phyloP scores from a whole-genome alignment of 2,329 filamentous ascomycete genomes.

The Blumeriella jaapii region DNA sequence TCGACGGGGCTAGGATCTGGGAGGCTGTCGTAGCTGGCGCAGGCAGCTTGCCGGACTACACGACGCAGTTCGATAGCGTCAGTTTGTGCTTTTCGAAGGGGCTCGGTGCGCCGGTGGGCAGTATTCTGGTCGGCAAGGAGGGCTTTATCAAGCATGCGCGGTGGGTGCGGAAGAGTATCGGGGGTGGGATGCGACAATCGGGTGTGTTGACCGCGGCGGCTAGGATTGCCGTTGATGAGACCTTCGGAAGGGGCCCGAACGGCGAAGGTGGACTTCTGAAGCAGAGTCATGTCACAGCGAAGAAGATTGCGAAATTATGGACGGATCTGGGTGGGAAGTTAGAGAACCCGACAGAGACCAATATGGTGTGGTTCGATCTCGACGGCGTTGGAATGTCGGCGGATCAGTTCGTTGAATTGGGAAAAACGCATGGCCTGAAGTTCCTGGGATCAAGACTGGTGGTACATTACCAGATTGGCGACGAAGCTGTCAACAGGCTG shows the following conservation, averaged over 20 bases:
- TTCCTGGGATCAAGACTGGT: slow-evolving; percentile 49
- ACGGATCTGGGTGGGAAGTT: slow-evolving; percentile 47
- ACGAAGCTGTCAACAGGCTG: slow-evolving; percentile 43
- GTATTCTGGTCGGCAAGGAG: slow-evolving; percentile 53
- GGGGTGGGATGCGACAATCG: slow-evolving; percentile 65
- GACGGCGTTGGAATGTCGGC: slow-evolving; percentile 39
- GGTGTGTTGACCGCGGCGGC: slow-evolving; percentile 69
- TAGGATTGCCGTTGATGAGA: slow-evolving; percentile 66
- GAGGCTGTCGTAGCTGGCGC: slow-evolving; percentile 65
- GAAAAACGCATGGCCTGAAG: slow-evolving; percentile 44
- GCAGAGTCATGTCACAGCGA: slow-evolving; percentile 50
- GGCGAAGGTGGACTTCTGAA: slow-evolving; percentile 51
- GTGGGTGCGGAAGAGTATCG: slow-evolving; percentile 72
- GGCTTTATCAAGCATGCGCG: slow-evolving; percentile 49
- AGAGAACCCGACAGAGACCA: slow-evolving; percentile 52
- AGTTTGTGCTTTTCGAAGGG: slow-evolving; percentile 76
- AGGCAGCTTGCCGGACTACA: slow-evolving; percentile 55
- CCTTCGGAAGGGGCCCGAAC: slow-evolving; percentile 49
- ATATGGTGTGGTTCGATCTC: slow-evolving; percentile 65
- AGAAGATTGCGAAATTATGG: slow-evolving; percentile 51
- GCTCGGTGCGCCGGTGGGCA: slow-evolving; percentile 69
- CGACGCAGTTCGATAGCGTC: slow-evolving; percentile 59
- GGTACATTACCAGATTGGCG: slow-evolving; percentile 57
- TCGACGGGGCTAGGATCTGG: slow-evolving; percentile 74
- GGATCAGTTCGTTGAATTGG: slow-evolving; percentile 42